These are phyloP conservation scores for Groenewaldozyma tartarivorans DNA, from an alignment of 805 yeast species.

Conservation along the genomic window DNA sequence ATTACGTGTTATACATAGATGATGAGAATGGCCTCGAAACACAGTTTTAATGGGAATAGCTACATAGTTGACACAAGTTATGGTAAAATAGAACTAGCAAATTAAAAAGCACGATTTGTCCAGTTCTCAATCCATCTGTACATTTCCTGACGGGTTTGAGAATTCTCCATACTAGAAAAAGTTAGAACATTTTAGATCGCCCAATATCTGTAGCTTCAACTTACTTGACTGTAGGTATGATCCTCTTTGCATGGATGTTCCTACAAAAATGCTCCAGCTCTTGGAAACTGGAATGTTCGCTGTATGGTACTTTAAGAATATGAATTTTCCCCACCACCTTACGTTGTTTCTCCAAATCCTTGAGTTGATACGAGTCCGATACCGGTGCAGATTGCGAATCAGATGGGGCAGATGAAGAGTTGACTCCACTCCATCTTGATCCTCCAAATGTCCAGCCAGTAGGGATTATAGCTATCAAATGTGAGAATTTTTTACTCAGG, in stretches of 20 bases:
- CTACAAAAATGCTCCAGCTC: constrained; percentile 64
- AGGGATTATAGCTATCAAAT: constrained; percentile 68
- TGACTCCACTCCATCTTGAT: constrained; percentile 10
- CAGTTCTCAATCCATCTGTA: constrained; percentile 7
- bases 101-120: too few relatives aligned
- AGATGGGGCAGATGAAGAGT: too few relatives aligned
- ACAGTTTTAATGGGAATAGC: too few relatives aligned
- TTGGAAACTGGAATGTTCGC: constrained; percentile 86
- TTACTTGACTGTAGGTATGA: constrained; percentile 67
- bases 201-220: too few relatives aligned
- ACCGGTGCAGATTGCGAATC: too few relatives aligned
- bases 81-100: too few relatives aligned
- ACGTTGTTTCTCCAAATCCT: constrained; percentile 14
- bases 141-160: constrained; percentile 5
- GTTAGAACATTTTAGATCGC: too few relatives aligned
- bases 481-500: constrained; percentile 40
- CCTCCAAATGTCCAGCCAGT: constrained; percentile 73
- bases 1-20: too few relatives aligned
- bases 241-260: constrained; percentile 37
- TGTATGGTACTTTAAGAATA: constrained; percentile 67
- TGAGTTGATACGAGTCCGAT: constrained; percentile 10
- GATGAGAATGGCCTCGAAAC: too few relatives aligned
- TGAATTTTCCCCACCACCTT: constrained; percentile 30
- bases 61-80: too few relatives aligned
- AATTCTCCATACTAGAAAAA: constrained; percentile 10